Base-by-base conservation (phyloP, 371 early-diverging fungal species). In the Haplosporangium sp. region DNA sequence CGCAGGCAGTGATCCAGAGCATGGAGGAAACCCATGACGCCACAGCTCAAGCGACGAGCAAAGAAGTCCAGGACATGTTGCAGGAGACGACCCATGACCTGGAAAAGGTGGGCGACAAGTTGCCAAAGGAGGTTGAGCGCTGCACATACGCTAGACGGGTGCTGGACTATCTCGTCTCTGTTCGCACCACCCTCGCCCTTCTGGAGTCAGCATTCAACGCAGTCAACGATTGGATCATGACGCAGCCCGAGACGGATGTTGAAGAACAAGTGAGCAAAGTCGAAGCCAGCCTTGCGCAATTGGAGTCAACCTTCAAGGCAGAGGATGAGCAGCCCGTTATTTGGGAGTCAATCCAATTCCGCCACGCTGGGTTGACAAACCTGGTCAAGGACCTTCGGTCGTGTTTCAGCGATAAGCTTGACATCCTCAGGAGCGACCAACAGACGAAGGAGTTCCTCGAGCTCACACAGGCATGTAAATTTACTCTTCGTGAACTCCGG, bases 331-430 rank as follows among this genome's bases (percentile, higher is more conserved):
- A 62, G n/a, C 69, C 80, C 9, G 18, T 21, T n/a, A 62, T 79
- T 16, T 79, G 80, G 80, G 80, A 73, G 8, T 72, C 80, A 12
- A 65, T 79, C 48, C 80, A 79, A 42, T 59, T 69, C 55, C 61
- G 80, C 8, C 80, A 79, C 52, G 43, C 63, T 6, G 80, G 73
- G 1, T 56, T 79, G 18, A 16, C 63, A 14, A 46, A n/a, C 16
- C 73, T 79, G 23, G 62, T 79, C 41, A 42, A 40, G 23, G 80
- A 79, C 21, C 80, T 79, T 41, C 62, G 69, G 0, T 46, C 66
- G 6, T 64, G 62, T n/a, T 68, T 73, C 55, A 55, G 52, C 13
- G 73, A 79, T 38, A 72, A 72, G 48, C 69, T 69, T 43, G 55
- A 68, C 12, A 73, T 62, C 38, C 41, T 73, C 42, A 69, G 59